Evolutionary conservation across 805 yeast genomes (phyloP).

Genomic region (Komagataella phaffii): DNA sequence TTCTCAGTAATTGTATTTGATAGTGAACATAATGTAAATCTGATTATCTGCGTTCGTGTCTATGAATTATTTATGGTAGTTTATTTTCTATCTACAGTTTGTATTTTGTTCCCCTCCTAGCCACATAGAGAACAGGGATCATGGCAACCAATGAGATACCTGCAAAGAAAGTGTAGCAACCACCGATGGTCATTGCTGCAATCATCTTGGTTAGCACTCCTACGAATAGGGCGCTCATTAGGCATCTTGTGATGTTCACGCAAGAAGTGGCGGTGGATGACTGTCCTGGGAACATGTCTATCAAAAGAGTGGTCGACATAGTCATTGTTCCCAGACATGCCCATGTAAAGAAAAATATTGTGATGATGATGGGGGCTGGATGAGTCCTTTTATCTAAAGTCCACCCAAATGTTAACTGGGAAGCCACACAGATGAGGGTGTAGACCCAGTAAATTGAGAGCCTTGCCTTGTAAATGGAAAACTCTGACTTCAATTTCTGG

Average conservation of each 20-base stretch:
- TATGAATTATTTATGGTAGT: neutral
- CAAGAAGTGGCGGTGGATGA: slow-evolving; percentile 59
- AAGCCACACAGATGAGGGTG: slow-evolving; percentile 21
- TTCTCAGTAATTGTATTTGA: slow-evolving; percentile 45
- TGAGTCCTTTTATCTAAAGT: slow-evolving; percentile 29
- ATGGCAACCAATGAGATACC: neutral
- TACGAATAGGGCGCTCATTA: slow-evolving; percentile 44
- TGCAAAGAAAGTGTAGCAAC: slow-evolving; percentile 41
- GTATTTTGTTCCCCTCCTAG: neutral
- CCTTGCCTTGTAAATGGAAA: slow-evolving; percentile 38
- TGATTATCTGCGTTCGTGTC: neutral
- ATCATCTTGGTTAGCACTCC: slow-evolving; percentile 48
- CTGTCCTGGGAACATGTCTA: slow-evolving; percentile 50
- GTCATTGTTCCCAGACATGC: slow-evolving; percentile 38
- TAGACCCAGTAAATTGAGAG: slow-evolving; percentile 29
- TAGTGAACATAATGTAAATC: neutral
- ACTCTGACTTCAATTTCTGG: slow-evolving; percentile 19
- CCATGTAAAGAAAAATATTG: slow-evolving; percentile 37
- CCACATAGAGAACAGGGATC: neutral
- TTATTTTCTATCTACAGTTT: neutral
- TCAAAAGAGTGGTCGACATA: slow-evolving; percentile 44
- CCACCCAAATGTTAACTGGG: slow-evolving; percentile 51
- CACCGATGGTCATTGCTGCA: slow-evolving; percentile 43
- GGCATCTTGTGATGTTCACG: slow-evolving; percentile 52
- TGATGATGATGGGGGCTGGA: slow-evolving; percentile 37